Conservation (phyloP, 75 land plant genomes). For the Sequoiadendron giganteum region DNA sequence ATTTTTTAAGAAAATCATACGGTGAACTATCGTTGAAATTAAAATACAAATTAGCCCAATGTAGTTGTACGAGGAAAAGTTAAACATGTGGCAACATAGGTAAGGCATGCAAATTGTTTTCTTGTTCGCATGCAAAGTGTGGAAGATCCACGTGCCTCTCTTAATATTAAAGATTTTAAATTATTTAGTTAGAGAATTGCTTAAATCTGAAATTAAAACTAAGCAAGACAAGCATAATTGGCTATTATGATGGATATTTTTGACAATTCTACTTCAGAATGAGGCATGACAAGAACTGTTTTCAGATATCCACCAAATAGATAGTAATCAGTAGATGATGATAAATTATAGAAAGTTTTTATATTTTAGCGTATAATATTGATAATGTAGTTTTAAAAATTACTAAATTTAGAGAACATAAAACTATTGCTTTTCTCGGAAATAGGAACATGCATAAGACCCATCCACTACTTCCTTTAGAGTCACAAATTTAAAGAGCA, state of each 20-base stretch:
- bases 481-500: neutral
- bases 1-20: no score
- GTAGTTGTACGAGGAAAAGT: no score
- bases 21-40: no score
- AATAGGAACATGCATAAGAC: neutral
- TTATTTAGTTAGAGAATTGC: no score
- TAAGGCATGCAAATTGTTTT: no score
- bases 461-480: neutral
- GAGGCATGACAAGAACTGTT: neutral
- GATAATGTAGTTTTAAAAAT: neutral
- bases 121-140: no score
- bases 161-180: no score
- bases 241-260: conserved; percentile 14
- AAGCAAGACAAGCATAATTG: neutral
- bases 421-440: neutral
- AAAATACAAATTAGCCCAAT: no score
- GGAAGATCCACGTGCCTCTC: no score
- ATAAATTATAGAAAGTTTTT: neutral
- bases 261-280: conserved; percentile 11
- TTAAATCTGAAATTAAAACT: neutral
- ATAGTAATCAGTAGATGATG: neutral
- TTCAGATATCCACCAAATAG: neutral
- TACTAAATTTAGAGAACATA: neutral
- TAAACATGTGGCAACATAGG: no score
- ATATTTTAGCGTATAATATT: neutral